Percentiles rank a stretch among this genome's conserved stretches.
Evolutionary conservation across 495 filamentous ascomycete genomes (phyloP).

Genomic region (Aspergillus conjunctus): DNA sequence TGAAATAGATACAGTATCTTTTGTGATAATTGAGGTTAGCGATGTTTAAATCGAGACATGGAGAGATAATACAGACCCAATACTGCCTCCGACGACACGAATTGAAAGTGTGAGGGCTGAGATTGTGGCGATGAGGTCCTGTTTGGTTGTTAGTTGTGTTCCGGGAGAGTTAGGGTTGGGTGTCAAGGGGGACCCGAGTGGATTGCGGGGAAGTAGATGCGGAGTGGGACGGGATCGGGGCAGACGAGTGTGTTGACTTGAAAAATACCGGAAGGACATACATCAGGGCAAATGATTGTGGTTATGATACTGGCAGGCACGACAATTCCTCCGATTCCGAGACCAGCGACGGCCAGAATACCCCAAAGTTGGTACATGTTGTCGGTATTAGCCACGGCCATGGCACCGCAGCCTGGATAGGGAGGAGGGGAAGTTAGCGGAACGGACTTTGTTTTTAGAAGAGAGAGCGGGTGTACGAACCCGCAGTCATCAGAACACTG

Average conservation of each 20-base stretch:
- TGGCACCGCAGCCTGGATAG: slow-evolving; percentile 57
- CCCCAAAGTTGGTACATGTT: slow-evolving; percentile 64
- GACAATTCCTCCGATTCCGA: slow-evolving; percentile 74
- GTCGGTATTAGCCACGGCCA: slow-evolving; percentile 57
- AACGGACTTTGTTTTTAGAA: not conserved
- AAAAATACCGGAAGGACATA: too few species aligned
- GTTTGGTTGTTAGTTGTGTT: slow-evolving; percentile 4
- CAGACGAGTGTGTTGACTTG: too few species aligned
- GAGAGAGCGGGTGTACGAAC: too few species aligned
- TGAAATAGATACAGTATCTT: slow-evolving; percentile 72
- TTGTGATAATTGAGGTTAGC: too few species aligned
- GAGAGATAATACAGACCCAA: slow-evolving; percentile 42
- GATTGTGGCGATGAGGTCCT: slow-evolving; percentile 73
- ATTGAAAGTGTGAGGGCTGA: slow-evolving; percentile 73
- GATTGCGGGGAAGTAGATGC: not conserved
- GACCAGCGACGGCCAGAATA: slow-evolving; percentile 62
- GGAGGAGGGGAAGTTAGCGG: slow-evolving; percentile 13
- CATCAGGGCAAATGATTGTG: slow-evolving; percentile 71
- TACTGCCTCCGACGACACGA: slow-evolving; percentile 68
- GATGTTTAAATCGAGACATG: too few species aligned
- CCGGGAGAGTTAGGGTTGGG: not conserved
- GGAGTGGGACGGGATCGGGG: too few species aligned
- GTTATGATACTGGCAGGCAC: slow-evolving; percentile 72
- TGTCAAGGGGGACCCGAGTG: too few species aligned
- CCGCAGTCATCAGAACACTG: slow-evolving; percentile 69